Evolutionary conservation across 306 rosid species (phyloP).

Genomic region (Dryas drummondii): DNA sequence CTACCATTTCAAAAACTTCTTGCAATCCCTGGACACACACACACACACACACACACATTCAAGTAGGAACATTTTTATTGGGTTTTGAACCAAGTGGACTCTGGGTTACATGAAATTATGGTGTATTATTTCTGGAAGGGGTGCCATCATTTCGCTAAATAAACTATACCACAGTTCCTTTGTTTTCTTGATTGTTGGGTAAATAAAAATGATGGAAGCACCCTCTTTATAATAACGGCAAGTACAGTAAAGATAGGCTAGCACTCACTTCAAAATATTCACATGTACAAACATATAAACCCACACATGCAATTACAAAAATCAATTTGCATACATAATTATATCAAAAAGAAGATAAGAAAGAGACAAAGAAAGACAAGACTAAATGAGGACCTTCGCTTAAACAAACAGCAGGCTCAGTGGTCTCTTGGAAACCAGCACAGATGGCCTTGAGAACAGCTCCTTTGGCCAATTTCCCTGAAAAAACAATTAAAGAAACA

Average conservation of each 20-base stretch:
- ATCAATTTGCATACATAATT: no score
- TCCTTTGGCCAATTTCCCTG: slow-evolving; percentile 80
- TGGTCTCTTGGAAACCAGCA: slow-evolving; percentile 82
- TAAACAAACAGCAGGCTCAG: slow-evolving; percentile 90
- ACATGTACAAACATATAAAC: not conserved
- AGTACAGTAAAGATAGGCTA: not conserved
- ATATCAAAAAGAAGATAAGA: slow-evolving; percentile 5
- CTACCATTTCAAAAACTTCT: not conserved
- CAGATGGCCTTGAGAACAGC: slow-evolving; percentile 94
- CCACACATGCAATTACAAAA: not conserved
- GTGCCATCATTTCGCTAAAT: not conserved
- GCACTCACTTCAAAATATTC: not conserved
- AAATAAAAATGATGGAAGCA: not conserved
- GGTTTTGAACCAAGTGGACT: not conserved
- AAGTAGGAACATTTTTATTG: not conserved
- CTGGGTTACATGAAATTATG: not conserved
- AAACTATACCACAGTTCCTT: not conserved
- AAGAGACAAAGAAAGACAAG: slow-evolving; percentile 1
- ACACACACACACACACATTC: not conserved
- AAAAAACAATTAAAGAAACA: slow-evolving; percentile 17
- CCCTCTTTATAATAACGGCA: not conserved
- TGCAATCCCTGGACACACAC: not conserved
- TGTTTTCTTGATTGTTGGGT: not conserved
- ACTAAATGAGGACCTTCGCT: slow-evolving; percentile 55
- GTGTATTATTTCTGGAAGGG: not conserved